Percentiles rank a stretch among this genome's conserved stretches.
These are phyloP conservation scores for Macrocybe sp. DNA, from an alignment of 1,284 basidiomycete species.

Conservation along the genomic window DNA sequence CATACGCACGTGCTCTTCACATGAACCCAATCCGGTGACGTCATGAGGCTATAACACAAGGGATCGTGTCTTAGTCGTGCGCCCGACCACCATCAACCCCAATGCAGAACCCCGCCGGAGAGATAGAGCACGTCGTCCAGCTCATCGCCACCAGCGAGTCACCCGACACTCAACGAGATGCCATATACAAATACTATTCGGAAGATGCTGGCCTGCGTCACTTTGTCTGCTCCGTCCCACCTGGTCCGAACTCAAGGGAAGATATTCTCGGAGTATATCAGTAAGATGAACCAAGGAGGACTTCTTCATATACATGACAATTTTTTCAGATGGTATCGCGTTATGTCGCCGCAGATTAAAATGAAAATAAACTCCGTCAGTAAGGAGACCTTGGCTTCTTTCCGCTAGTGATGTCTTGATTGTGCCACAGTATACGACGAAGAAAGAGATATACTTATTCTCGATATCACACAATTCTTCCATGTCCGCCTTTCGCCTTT, in stretches of 20 bases:
- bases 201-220: slow-evolving; percentile 49
- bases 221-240: slow-evolving; percentile 43
- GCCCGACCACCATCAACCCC: slow-evolving; percentile 2
- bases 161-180: slow-evolving; percentile 44
- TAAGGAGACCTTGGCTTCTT: slow-evolving; percentile 20
- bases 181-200: slow-evolving; percentile 44
- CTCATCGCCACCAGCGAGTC: slow-evolving; percentile 38
- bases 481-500: slow-evolving; percentile 46
- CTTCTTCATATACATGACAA: background rate
- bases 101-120: slow-evolving; percentile 53
- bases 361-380: slow-evolving; percentile 38
- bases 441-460: slow-evolving; percentile 31
- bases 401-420: background rate
- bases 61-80: background rate
- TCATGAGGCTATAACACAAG: background rate
- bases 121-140: slow-evolving; percentile 40
- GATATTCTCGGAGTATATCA: slow-evolving; percentile 49
- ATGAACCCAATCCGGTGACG: background rate
- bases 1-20: background rate
- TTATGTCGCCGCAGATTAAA: slow-evolving; percentile 46
- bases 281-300: slow-evolving; percentile 22
- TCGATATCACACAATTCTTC: slow-evolving; percentile 49
- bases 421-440: slow-evolving; percentile 35
- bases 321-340: slow-evolving; percentile 50
- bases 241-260: slow-evolving; percentile 43